Percentiles rank a stretch among this genome's conserved stretches.
Evolutionary conservation across 78 protist species (phyloP).

Genomic region (Polysphondylium violaceum): DNA sequence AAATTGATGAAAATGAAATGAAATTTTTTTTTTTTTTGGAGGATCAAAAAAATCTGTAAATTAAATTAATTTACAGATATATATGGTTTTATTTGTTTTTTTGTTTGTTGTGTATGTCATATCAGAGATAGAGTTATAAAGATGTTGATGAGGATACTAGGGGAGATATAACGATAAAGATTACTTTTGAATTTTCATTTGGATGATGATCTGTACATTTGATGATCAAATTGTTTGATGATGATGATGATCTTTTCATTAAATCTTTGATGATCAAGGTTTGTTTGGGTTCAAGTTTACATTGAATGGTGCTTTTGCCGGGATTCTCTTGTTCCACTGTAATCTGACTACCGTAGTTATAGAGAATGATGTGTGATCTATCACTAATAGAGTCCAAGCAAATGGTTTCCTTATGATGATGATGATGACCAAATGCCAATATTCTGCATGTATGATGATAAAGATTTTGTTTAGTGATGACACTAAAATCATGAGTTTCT

Average conservation of each 20-base stretch:
- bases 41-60: no score
- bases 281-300: background rate
- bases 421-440: constrained; percentile 6
- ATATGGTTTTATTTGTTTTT: no score
- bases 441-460: background rate
- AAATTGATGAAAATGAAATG: background rate
- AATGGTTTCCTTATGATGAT: no score
- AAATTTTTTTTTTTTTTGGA: constrained; percentile 4
- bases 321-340: background rate
- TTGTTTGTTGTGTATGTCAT: no score
- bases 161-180: no score
- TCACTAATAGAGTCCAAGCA: background rate
- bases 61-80: no score
- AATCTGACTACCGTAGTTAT: background rate
- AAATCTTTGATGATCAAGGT: constrained; percentile 37
- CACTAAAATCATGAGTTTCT: constrained; percentile 31
- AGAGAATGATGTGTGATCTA: background rate
- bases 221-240: background rate
- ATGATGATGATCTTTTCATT: background rate
- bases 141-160: no score
- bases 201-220: background rate
- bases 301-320: background rate
- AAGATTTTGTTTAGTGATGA: constrained; percentile 1
- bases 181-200: constrained; percentile 3
- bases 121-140: no score